Conservation (phyloP, 2,329 filamentous ascomycete genomes). For the Diaporthe australafricana region DNA sequence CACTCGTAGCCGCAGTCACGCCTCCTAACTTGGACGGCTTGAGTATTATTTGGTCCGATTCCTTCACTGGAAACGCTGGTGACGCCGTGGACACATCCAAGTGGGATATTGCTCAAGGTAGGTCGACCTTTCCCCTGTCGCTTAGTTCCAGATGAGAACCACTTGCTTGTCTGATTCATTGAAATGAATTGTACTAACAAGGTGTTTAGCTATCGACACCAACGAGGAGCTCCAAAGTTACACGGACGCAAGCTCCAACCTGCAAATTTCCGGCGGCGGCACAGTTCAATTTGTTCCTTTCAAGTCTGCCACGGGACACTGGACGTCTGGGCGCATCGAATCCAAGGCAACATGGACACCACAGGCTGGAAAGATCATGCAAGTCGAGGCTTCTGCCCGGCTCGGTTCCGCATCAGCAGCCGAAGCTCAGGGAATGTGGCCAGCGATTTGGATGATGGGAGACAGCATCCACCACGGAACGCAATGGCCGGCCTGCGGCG, state of each 20-base stretch:
- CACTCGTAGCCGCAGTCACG: slow-evolving; percentile 50
- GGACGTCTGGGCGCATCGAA: slow-evolving; percentile 69
- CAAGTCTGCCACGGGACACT: slow-evolving; percentile 52
- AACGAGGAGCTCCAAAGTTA: slow-evolving; percentile 67
- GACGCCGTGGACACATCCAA: slow-evolving; percentile 47
- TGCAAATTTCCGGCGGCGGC: slow-evolving; percentile 61
- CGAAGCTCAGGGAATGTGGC: slow-evolving; percentile 67
- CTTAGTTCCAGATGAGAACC: too few relatives aligned
- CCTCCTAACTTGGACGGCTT: slow-evolving; percentile 54
- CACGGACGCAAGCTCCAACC: slow-evolving; percentile 56
- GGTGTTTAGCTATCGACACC: slow-evolving; percentile 29
- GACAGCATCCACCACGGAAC: slow-evolving; percentile 60
- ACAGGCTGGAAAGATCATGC: slow-evolving; percentile 55
- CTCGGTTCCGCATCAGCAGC: slow-evolving; percentile 54
- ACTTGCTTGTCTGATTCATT: neutral
- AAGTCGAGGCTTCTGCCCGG: slow-evolving; percentile 59
- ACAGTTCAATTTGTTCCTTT: slow-evolving; percentile 65
- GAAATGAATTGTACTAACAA: neutral
- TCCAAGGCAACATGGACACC: slow-evolving; percentile 60
- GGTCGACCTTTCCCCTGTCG: neutral
- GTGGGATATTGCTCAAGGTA: slow-evolving; percentile 56
- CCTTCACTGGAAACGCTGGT: slow-evolving; percentile 53
- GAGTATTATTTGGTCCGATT: slow-evolving; percentile 55
- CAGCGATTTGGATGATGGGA: slow-evolving; percentile 69
- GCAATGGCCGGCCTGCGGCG: slow-evolving; percentile 64